These are phyloP conservation scores for Sporothrix sp. DNA, from an alignment of 2,329 filamentous ascomycete genomes.

Conservation along the genomic window DNA sequence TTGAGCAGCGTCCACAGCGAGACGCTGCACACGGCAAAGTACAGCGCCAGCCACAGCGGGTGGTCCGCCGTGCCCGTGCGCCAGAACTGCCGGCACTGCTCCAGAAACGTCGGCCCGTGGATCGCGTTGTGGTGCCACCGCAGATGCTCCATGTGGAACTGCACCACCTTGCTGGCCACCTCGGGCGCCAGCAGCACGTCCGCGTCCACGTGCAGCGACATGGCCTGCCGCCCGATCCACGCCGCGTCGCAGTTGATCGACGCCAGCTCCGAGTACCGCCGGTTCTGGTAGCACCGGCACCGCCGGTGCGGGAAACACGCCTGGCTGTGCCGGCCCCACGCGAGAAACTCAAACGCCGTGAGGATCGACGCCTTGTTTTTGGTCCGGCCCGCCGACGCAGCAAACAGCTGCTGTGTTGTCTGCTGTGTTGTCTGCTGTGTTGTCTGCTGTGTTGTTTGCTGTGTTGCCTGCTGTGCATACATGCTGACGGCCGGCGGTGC, in stretches of 20 bases:
- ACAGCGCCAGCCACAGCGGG: conserved; percentile 22
- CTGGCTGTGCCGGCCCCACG: conserved; percentile 27
- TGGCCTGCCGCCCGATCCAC: conserved; percentile 10
- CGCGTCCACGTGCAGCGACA: neutral
- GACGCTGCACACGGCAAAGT: conserved; percentile 19
- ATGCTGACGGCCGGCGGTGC: neutral
- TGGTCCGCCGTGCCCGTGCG: conserved; percentile 18
- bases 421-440: neutral
- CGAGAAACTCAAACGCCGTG: conserved; percentile 26
- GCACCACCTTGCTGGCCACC: conserved; percentile 16
- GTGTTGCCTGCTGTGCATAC: neutral
- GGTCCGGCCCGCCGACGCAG: neutral
- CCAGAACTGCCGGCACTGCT: conserved; percentile 21
- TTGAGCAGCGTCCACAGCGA: conserved; percentile 19
- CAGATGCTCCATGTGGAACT: conserved; percentile 20
- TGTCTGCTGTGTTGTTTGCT: neutral
- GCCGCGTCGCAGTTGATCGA: conserved; percentile 20
- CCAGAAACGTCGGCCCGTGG: conserved; percentile 21
- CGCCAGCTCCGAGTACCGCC: conserved; percentile 18
- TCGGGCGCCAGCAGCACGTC: conserved; percentile 10
- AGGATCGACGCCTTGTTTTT: conserved; percentile 20
- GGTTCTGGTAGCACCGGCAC: conserved; percentile 22
- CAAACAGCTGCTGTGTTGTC: neutral
- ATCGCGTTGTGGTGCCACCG: conserved; percentile 22
- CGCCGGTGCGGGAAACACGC: conserved; percentile 27